Base-by-base conservation (phyloP, 768 basidiomycete genomes). In the Pisolithus sp. region DNA sequence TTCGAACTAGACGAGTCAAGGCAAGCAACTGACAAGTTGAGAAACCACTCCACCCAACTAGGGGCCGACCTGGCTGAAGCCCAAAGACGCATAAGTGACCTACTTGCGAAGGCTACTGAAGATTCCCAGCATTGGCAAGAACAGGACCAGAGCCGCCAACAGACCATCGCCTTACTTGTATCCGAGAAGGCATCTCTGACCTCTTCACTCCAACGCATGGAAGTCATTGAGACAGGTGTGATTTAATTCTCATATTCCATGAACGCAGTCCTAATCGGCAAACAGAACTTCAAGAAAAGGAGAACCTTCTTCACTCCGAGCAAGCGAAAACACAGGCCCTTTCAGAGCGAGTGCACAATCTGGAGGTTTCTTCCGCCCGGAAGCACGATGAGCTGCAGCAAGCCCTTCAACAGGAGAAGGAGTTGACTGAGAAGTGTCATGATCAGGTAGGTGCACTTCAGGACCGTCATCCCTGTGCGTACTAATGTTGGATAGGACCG, bases 91-190 rank as follows among this genome's bases (percentile, higher is more conserved):
- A 67, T 59, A 23, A 61, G 58, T 8, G 53, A 53, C 24, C 26
- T 63, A 30, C 54, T 57, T 5, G 40, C 53, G 17, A 58, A 44
- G 36, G 61, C 59, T 34, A 5, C 48, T 2, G 50, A 20, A 2
- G 49, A 55, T 36, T 56, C 57, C 7, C 46, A 45, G 40, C 61
- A 49, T 31, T 61, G 64, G 49, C 64, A 65, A 17, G 62, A 66
- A 12, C 65, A 66, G 37, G 65, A 75, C 42, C 74, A 78, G 57
- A 83, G 77, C 58, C 84, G 86, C 57, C 82, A 81, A 53, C 83
- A 83, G 59, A 87, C 86, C 0, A 88, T 93, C 52, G 75, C 84
- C 43, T 64, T 86, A n/a, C 73, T 93, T 13, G 87, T 91, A 18
- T 76, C 81, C 3, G 87, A 89, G 60, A 88, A 87, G 65, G 76